Conservation (phyloP, 805 yeast species). For the Pichia californica region DNA sequence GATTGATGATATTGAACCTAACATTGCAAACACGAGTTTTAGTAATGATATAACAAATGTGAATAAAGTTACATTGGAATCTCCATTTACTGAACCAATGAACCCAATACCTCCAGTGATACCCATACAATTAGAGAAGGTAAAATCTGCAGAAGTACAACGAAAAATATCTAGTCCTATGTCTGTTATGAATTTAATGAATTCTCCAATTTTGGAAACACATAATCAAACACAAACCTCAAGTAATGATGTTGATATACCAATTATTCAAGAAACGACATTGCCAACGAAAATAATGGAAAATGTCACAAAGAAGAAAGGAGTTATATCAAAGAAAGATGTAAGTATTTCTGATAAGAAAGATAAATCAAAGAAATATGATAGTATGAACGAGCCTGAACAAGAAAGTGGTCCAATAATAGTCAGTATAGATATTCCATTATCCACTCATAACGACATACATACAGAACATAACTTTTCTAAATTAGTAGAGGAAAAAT, state of each 20-base stretch:
- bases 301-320: background rate
- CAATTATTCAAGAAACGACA: background rate
- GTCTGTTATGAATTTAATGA: slow-evolving; percentile 4
- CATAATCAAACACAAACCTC: background rate
- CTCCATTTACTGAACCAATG: too few species aligned
- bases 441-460: slow-evolving; percentile 39
- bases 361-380: background rate
- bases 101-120: too few species aligned
- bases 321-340: background rate
- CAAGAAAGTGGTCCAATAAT: slow-evolving; percentile 3
- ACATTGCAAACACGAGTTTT: too few species aligned
- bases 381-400: background rate
- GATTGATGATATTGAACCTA: background rate
- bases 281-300: background rate
- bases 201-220: background rate
- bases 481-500: slow-evolving; percentile 72
- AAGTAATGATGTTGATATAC: background rate
- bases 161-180: background rate
- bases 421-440: slow-evolving; percentile 27
- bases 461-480: slow-evolving; percentile 67
- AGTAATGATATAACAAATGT: too few species aligned
- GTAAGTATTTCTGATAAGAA: background rate
- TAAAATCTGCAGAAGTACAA: background rate
- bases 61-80: too few species aligned
- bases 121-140: too few species aligned